phyloP scores from a whole-genome alignment of 495 filamentous ascomycete species.

The Penicillium egyptiacum region DNA sequence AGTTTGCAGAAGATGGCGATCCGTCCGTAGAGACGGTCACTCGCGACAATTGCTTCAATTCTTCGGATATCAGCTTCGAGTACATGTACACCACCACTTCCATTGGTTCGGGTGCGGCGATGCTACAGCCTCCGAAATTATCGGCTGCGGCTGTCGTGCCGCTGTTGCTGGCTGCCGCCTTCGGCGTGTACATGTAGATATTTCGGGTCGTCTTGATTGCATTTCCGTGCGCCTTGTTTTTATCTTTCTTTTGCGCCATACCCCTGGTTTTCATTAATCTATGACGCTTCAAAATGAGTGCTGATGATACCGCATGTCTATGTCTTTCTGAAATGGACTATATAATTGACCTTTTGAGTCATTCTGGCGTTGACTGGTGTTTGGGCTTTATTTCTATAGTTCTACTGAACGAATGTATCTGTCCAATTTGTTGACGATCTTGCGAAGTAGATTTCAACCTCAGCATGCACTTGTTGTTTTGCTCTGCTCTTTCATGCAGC shows the following conservation, averaged over 20 bases:
- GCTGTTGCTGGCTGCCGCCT: constrained; percentile 22
- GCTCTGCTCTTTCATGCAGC: background rate
- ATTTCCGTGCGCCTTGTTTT: constrained; percentile 21
- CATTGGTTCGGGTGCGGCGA: constrained; percentile 49
- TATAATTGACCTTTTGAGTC: constrained; percentile 1
- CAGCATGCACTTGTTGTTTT: background rate
- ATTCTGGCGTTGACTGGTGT: constrained; percentile 10
- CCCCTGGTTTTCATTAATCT: constrained; percentile 20
- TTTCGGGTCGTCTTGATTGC: constrained; percentile 15
- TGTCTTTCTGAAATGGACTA: constrained; percentile 1
- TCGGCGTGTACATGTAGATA: constrained; percentile 33
- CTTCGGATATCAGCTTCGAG: constrained; percentile 68
- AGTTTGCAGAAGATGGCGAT: constrained; percentile 74
- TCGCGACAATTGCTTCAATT: constrained; percentile 81
- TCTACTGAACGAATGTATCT: background rate
- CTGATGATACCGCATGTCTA: constrained; percentile 10
- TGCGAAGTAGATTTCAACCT: background rate
- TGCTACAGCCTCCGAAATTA: constrained; percentile 20
- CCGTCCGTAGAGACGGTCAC: constrained; percentile 63
- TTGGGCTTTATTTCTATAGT: background rate
- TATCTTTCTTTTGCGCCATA: constrained; percentile 20
- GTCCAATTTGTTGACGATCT: background rate
- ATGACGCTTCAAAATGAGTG: constrained; percentile 19
- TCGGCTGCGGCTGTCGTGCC: constrained; percentile 22
- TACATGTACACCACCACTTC: constrained; percentile 67